A percentile compares a stretch with the other conserved stretches of the same genome.
Evolutionary conservation across 441 rosid species (phyloP).

Genomic region (California macrophylla): DNA sequence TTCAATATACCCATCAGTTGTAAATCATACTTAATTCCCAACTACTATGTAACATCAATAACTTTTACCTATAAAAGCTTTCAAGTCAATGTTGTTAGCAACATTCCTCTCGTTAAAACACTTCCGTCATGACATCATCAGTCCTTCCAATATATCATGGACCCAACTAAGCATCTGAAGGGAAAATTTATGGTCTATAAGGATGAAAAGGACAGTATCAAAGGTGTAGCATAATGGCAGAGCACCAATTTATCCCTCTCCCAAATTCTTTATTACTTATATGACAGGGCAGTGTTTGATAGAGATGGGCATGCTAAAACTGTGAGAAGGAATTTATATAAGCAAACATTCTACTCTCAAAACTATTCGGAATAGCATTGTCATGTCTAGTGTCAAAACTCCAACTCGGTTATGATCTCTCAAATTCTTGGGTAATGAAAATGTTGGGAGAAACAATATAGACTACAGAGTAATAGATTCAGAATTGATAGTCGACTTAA

Average conservation of each 20-base stretch:
- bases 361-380: background rate
- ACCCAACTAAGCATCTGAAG: background rate
- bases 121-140: background rate
- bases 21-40: background rate
- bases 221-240: background rate
- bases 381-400: background rate
- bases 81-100: background rate
- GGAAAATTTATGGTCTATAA: background rate
- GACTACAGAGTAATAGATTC: background rate
- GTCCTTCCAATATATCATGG: background rate
- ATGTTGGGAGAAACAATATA: background rate
- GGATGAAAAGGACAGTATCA: background rate
- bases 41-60: background rate
- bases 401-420: background rate
- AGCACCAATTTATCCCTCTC: background rate
- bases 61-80: background rate
- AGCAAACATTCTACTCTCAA: background rate
- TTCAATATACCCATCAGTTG: background rate
- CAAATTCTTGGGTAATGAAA: background rate
- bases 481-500: too few species aligned
- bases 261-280: background rate
- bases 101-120: background rate
- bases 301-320: background rate
- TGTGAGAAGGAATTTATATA: background rate
- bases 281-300: background rate